phyloP scores from a whole-genome alignment of 192 early-diverging fungal species.

The Rhizophagus sp. region DNA sequence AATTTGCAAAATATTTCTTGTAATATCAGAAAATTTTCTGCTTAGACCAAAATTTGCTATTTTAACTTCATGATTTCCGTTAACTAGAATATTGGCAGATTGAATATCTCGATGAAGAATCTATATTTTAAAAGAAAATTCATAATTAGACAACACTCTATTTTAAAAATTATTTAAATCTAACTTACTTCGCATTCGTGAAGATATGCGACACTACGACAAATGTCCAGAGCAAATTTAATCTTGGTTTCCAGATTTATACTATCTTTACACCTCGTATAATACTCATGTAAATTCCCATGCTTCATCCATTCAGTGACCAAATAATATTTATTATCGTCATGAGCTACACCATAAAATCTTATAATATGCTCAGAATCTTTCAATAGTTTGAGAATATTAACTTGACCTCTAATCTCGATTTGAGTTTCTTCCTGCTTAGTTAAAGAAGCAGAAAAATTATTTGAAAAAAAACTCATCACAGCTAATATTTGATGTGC shows the following conservation, averaged over 20 bases:
- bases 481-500: not conserved
- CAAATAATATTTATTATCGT: slow-evolving; percentile 37
- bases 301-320: slow-evolving; percentile 37
- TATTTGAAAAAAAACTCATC: not conserved
- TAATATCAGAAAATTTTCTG: not conserved
- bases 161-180: not conserved
- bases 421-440: not conserved
- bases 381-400: slow-evolving; percentile 19
- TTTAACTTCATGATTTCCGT: not conserved
- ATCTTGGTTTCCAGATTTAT: slow-evolving; percentile 29
- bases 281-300: slow-evolving; percentile 43
- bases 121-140: not conserved
- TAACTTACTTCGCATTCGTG: slow-evolving; percentile 15
- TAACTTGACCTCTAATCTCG: not conserved
- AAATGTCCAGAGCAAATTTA: slow-evolving; percentile 39
- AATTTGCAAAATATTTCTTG: not conserved
- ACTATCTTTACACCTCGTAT: slow-evolving; percentile 11
- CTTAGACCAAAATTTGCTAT: slow-evolving; percentile 12
- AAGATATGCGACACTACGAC: slow-evolving; percentile 39
- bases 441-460: not conserved
- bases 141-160: not conserved
- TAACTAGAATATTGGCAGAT: slow-evolving; percentile 1
- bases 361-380: slow-evolving; percentile 8
- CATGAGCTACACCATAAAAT: slow-evolving; percentile 8
- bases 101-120: slow-evolving; percentile 27